Evolutionary conservation across 306 rosid species (phyloP), one percentile per base, ranked within the genome.

Genomic region (Cucurbita argyrosperma): DNA sequence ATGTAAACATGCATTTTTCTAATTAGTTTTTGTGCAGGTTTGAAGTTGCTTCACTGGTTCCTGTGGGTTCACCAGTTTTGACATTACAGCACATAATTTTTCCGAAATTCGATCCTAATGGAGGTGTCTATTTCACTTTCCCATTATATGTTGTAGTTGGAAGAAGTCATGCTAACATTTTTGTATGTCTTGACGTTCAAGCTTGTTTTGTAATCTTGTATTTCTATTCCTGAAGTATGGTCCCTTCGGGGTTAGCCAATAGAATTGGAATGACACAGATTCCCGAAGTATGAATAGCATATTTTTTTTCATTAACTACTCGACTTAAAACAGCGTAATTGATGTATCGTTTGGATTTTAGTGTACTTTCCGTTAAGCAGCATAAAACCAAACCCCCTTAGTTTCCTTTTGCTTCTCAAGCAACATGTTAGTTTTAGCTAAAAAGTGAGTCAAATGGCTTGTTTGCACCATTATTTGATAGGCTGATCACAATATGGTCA

Each of bases 1-100:
- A 72, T 45, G 16, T 37, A 21, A 40, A 8, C 35, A 75, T 35
- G 65, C 43, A 8, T 59, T 75, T 21, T 50, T 5, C 59, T 70
- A 50, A 5, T 51, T 42, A 75, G 60, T 72, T 50, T 74, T 62
- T 74, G 73, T 84, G 77, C 77, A 94, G 97, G 96, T 91, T 86
- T 85, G 99, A 91, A 46, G 88, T 89, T 16, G 96, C 97, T 74
- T 72, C 85, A 75, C 77, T 94, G 76, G 84, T 79, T 80, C 96
- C 91, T 78, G 78, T 85, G 49, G 65, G 84, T 73, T 89, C 99
- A 67, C 99, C 97, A 60, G 92, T 91, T 83, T 87, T 94, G 78
- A 81, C 97, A 9, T 84, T 94, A 83, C 96, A 88, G 81, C 95
- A 89, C 82, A 82, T 89, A 53, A 64, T 94, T 19, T 76, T 85